Base-by-base conservation (phyloP, 1,139 yeast species). In the Scheffersomyces titani region DNA sequence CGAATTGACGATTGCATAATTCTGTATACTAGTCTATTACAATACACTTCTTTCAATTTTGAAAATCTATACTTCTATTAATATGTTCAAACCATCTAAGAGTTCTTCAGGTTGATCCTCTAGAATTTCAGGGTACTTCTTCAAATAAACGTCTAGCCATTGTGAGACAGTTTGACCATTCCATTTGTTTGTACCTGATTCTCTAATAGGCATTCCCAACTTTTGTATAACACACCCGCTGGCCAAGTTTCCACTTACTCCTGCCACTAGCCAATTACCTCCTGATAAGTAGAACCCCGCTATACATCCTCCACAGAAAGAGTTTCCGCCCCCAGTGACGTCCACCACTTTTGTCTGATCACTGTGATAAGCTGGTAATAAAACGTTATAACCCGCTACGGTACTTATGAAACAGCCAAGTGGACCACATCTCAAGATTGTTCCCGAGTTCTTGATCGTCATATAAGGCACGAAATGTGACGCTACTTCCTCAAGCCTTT, bases 311-410 rank as follows among this genome's bases (percentile, higher is more conserved):
- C 98, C 98, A 57, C 94, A 84, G 70, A 89, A 92, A 0, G 96
- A 80, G 68, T 93, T 93, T 0, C 98, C 98, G 3, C 97, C 97
- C 0, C 98, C 98, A 0, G 98, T 93, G 0, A 97, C 97, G 69
- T 93, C 98, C 2, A 86, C 74, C 1, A 92, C 94, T 45, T 73
- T 71, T 2, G 65, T 61, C 58, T 77, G 82, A 57, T 70, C 76
- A 51, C 70, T 72, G 67, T 91, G 97, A 68, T 88, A 93, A 0
- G 97, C 92, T 0, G 96, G 94, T 40, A 86, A 80, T 83, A 86
- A 78, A 13, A 64, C 58, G 5, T 66, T 55, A 51, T 61, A 53
- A 13, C 57, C 59, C 19, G 52, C 58, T 5, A 57, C 53, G 19
- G 65, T 63, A 49, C 62, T 44, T 70, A 69, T 53, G 44, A 78